Conservation (phyloP, 2,329 filamentous ascomycete genomes). For the Metarhizium robertsii region DNA sequence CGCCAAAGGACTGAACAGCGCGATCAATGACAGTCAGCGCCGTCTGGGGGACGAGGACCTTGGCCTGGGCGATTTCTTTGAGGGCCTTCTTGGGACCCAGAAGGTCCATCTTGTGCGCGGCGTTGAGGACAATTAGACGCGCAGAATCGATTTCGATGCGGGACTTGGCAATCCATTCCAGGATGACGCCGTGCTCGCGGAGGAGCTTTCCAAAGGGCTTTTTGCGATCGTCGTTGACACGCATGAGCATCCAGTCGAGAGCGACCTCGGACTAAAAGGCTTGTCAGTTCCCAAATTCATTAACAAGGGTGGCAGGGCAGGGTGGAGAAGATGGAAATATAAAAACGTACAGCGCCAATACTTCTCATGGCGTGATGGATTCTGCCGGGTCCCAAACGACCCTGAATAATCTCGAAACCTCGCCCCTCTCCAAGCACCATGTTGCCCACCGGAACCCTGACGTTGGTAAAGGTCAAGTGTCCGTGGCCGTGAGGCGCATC, state of each 20-base stretch:
- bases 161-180: conserved; percentile 88
- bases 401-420: conserved; percentile 98
- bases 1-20: conserved; percentile 87
- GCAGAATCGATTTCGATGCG: conserved; percentile 91
- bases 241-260: conserved; percentile 88
- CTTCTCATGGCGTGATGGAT: conserved; percentile 98
- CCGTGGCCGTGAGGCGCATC: conserved; percentile 98
- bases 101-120: conserved; percentile 88
- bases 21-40: conserved; percentile 85
- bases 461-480: conserved; percentile 81
- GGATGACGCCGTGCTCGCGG: conserved; percentile 82
- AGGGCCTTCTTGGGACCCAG: conserved; percentile 81
- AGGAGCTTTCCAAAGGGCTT: conserved; percentile 85
- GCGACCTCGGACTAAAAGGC: conserved; percentile 63
- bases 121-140: conserved; percentile 83
- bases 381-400: conserved; percentile 85
- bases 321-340: background rate
- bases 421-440: conserved; percentile 88
- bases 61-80: conserved; percentile 90
- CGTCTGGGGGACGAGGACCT: conserved; percentile 78
- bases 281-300: background rate
- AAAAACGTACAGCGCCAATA: conserved; percentile 62
- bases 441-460: conserved; percentile 74
- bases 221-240: conserved; percentile 87
- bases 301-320: background rate